A percentile compares a stretch with the other conserved stretches of the same genome.
Evolutionary conservation across 1,139 yeast genomes (phyloP).

Genomic region (Suzukiozyma palmioleophila): DNA sequence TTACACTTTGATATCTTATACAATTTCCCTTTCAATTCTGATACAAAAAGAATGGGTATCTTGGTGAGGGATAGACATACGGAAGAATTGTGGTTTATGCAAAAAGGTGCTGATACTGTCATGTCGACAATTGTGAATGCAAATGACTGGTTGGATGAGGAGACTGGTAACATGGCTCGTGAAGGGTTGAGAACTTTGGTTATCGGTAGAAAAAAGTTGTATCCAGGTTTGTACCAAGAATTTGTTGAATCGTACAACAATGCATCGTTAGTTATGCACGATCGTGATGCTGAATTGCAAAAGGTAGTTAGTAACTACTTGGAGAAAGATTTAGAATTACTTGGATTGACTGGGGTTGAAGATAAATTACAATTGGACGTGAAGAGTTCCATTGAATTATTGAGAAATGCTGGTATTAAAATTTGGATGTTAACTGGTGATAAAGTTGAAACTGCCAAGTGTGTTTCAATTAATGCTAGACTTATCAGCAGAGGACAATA

Average conservation of each 20-base stretch:
- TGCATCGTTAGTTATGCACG: slow-evolving; percentile 75
- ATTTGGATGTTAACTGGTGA: slow-evolving; percentile 99
- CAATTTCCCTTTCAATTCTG: slow-evolving; percentile 91
- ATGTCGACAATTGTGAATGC: slow-evolving; percentile 81
- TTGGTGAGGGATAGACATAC: slow-evolving; percentile 59
- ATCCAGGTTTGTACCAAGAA: slow-evolving; percentile 48
- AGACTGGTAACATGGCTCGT: slow-evolving; percentile 95
- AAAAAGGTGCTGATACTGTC: slow-evolving; percentile 96
- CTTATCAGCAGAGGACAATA: slow-evolving; percentile 91
- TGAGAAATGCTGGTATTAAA: slow-evolving; percentile 93
- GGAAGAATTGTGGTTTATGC: slow-evolving; percentile 76
- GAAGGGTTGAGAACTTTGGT: slow-evolving; percentile 96
- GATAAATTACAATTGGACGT: slow-evolving; percentile 90
- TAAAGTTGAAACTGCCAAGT: slow-evolving; percentile 95
- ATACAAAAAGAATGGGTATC: slow-evolving; percentile 95
- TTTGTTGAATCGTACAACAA: slow-evolving; percentile 62
- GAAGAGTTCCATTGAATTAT: slow-evolving; percentile 83
- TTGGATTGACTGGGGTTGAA: slow-evolving; percentile 96
- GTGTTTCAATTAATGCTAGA: slow-evolving; percentile 93
- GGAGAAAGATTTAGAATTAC: slow-evolving; percentile 78
- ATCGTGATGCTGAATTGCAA: slow-evolving; percentile 73
- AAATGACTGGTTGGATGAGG: slow-evolving; percentile 97
- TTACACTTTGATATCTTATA: slow-evolving; percentile 67
- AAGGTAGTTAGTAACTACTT: slow-evolving; percentile 61
- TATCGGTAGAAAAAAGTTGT: slow-evolving; percentile 74